Evolutionary conservation across 371 early-diverging fungal species (phyloP), one percentile per base, ranked within the genome.

Genomic region (Apophysomyces ossiformis): DNA sequence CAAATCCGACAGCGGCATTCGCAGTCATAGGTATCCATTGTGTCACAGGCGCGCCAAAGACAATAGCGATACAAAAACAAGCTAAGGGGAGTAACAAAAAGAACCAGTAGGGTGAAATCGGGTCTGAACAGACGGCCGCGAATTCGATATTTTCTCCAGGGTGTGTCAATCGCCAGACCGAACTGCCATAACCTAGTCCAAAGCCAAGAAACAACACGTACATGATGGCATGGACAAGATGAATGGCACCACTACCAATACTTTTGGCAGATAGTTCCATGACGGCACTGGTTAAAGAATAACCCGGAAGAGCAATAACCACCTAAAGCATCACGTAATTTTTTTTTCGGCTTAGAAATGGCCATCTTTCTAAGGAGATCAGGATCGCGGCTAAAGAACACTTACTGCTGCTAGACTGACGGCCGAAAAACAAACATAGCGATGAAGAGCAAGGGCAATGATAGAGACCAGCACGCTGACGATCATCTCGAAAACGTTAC

Each of bases 201-300:
- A 90, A 93, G 0, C 88, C 89, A 21, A 92, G 84, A 58, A 92
- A 74, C 63, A 93, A 78, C 0, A 93, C 89, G 16, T 88, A 87
- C 57, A 94, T 79, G 16, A 95, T 67, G 1, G 93, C 89, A 67
- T 90, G 86, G 8, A 90, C 86, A 8, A 92, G 70, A 37, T 92
- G 86, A 15, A 93, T 87, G 0, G 90, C 87, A 9, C 95, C 95
- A 21, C 92, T 90, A 44, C 92, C 84, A 68, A 94, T 79, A 68
- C 93, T 94, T 15, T 91, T 86, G 9, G 94, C 90, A 2, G 90
- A 83, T 12, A 95, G 77, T 71, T 95, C 95, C 67, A 93, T 90
- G 60, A 93, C 87, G 16, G 89, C 76, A 39, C 87, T 83, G 0
- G 93, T 92, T 11, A 95, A 74, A 0, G 87, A 77, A 37, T 87